phyloP scores from a whole-genome alignment of 2,329 filamentous ascomycete species.

The Colletotrichum tofieldiae region DNA sequence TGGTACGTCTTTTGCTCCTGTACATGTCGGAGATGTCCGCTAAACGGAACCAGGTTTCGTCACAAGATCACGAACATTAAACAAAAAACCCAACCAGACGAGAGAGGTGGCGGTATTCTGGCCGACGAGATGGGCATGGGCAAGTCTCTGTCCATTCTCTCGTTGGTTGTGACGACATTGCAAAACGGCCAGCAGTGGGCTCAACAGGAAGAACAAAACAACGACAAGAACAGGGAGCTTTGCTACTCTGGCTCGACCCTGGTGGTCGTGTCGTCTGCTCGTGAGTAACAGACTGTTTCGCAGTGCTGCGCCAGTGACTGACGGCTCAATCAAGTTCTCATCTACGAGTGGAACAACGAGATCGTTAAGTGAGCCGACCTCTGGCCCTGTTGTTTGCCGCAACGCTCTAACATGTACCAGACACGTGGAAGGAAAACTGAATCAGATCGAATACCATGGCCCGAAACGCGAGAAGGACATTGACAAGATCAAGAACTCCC shows the following conservation, averaged over 20 bases:
- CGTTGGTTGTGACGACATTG: slow-evolving; percentile 61
- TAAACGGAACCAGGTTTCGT: slow-evolving; percentile 48
- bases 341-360: slow-evolving; percentile 59
- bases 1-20: slow-evolving; percentile 42
- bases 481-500: slow-evolving; percentile 50
- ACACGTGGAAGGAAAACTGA: slow-evolving; percentile 51
- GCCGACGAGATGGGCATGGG: slow-evolving; percentile 76
- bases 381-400: background rate
- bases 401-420: slow-evolving; percentile 45
- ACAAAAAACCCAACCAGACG: slow-evolving; percentile 47
- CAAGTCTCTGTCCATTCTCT: slow-evolving; percentile 69
- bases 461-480: slow-evolving; percentile 47
- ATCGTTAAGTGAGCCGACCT: slow-evolving; percentile 52
- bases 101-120: slow-evolving; percentile 63
- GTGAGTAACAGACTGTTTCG: slow-evolving; percentile 49
- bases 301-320: slow-evolving; percentile 19
- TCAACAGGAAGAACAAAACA: slow-evolving; percentile 38
- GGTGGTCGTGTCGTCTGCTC: slow-evolving; percentile 60
- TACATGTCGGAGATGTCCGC: background rate
- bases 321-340: slow-evolving; percentile 52
- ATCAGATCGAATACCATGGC: slow-evolving; percentile 56
- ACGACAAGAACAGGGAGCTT: slow-evolving; percentile 39
- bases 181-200: slow-evolving; percentile 56
- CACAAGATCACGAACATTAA: slow-evolving; percentile 59
- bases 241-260: slow-evolving; percentile 57